Evolutionary conservation across 1,284 basidiomycete genomes (phyloP).

Genomic region (Bjerkandera adusta): DNA sequence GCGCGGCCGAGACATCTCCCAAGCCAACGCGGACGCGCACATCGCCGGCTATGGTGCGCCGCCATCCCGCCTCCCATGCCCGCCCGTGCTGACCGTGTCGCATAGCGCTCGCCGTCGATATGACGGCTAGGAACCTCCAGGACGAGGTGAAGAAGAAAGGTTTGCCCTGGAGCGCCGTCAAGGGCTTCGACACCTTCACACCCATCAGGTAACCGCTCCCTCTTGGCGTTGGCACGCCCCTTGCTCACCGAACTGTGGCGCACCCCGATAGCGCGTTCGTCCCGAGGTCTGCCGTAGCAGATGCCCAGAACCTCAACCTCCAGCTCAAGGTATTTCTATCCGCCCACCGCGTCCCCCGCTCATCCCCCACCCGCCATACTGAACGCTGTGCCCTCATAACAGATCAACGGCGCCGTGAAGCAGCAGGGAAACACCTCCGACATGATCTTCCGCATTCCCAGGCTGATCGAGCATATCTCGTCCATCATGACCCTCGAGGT

Average conservation of each 20-base stretch:
- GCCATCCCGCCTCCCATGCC: background rate
- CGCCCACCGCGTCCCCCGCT: background rate
- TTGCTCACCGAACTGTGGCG: background rate
- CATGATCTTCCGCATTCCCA: constrained; percentile 93
- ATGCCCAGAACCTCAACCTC: constrained; percentile 76
- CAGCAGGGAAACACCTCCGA: constrained; percentile 85
- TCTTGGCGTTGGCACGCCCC: background rate
- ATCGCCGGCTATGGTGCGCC: constrained; percentile 86
- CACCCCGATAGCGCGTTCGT: constrained; percentile 65
- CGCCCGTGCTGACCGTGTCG: background rate
- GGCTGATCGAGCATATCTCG: constrained; percentile 89
- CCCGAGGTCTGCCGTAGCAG: constrained; percentile 66
- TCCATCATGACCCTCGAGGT: constrained; percentile 96
- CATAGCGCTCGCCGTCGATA: constrained; percentile 87
- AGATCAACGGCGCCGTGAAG: constrained; percentile 83
- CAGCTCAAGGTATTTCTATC: constrained; percentile 60
- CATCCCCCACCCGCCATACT: background rate
- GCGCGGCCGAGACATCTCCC: constrained; percentile 77
- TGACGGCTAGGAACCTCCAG: constrained; percentile 96
- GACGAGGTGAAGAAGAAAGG: constrained; percentile 91
- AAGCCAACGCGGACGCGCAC: constrained; percentile 70
- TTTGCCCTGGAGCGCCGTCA: constrained; percentile 90
- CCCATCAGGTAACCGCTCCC: constrained; percentile 58
- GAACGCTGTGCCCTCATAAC: constrained; percentile 7
- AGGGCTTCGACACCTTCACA: constrained; percentile 68